Base-by-base conservation (phyloP, 2,329 filamentous ascomycete genomes). In the Fusarium nodosum region DNA sequence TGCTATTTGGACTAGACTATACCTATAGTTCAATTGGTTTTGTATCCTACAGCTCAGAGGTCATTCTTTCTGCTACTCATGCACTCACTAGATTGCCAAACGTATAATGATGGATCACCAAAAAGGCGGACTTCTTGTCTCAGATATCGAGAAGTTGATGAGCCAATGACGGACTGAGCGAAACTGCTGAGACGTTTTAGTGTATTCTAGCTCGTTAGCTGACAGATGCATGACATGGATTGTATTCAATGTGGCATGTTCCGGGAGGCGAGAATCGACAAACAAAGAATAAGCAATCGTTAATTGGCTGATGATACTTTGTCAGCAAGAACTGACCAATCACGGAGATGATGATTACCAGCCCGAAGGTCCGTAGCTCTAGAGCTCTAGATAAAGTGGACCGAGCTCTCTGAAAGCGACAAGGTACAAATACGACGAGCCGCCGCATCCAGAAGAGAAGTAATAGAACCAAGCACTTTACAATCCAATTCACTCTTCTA, bases 341-440 rank as follows among this genome's bases (percentile, higher is more conserved):
- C 38, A 68, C 0, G 18, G 0, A 0, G 8, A 18, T 1, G 28
- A 3, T 50, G 48, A 75, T 75, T 73, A 74, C 69, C 63, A 50
- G 36, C 15, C 5, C 12, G n/a, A 6, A 55, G 47, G 47, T 34
- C 33, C 30, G 24, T 39, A 36, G 11, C 53, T 50, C 13, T 55
- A 34, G 58, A 61, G 46, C 54, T 48, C 41, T 26, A 44, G 52
- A 39, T 38, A 58, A 58, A 61, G 72, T 72, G 72, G 72, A 33
- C 39, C 54, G 26, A 24, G 8, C 34, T 46, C 34, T 16, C 28
- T 31, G 15, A 64, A 39, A 56, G 46, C 24, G 20, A 48, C 41
- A 39, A 41, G 59, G 70, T 75, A 75, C 73, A 75, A 75, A 75
- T 73, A 75, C 60, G 56, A 57, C 63, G 48, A 53, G 44, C n/a